Base-by-base conservation (phyloP, 208 protist species). In the Trypanosoma avium region DNA sequence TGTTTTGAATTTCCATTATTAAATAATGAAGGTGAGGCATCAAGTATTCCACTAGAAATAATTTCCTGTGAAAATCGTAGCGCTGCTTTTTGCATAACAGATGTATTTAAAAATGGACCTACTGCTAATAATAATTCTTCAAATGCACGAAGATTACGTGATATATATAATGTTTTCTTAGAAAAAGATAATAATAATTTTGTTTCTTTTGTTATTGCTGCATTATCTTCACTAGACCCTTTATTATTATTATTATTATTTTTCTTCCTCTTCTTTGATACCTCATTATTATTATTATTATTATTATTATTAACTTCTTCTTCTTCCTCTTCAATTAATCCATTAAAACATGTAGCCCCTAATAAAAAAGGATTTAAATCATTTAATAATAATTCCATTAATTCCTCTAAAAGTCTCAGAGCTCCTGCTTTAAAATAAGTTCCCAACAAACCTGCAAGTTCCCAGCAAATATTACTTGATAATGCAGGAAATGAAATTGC, bases 61-160 rank as follows among this genome's bases (percentile, higher is more conserved):
- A 91, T 76, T 57, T 91, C 84, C 61, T 78, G 53, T 5, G 68
- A 55, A 54, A 82, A 82, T 17, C 84, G 81, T 40, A 84, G 60
- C 26, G 71, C 70, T 8, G 69, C 40, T n/a, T 72, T 79, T 61
- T 81, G 78, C 52, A 91, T 78, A 56, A 70, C 69, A 2, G 59
- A 38, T 15, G 68, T 4, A 22, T 61, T 52, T 46, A 91, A 40
- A 64, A 77, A 80, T 17, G 43, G 70, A 4, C 81, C 84, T 19
- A 67, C 30, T 4, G 81, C 75, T 50, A 71, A 42, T 13, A 91
- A 22, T 47, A 88, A 65, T 26, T 78, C 67, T 17, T 60, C 55
- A 66, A 91, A 61, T 22, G 79, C 74, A 30, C 27, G 59, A 38
- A 85, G 47, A 49, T 86, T 84, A 4, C 84, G 78, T 42, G 35